Percentiles rank a stretch among this genome's conserved stretches.
phyloP scores from a whole-genome alignment of 805 yeast genomes.

The Pichia sporocuriosa region DNA sequence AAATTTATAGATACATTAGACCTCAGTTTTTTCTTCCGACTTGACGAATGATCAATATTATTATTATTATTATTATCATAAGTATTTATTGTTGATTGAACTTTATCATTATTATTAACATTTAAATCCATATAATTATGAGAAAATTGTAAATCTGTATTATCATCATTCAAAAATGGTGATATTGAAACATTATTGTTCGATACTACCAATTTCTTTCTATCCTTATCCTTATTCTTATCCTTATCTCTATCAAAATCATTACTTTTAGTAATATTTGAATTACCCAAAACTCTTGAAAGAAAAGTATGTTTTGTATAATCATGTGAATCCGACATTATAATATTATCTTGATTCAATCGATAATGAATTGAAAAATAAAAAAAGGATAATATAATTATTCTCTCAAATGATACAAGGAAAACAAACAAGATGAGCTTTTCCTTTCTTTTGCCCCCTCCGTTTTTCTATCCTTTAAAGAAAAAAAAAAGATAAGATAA shows the following conservation, averaged over 20 bases:
- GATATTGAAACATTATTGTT: conserved; percentile 17
- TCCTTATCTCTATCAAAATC: neutral
- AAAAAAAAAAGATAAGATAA: no score
- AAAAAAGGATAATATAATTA: no score
- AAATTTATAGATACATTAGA: conserved; percentile 21
- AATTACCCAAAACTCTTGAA: conserved; percentile 44
- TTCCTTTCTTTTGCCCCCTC: no score
- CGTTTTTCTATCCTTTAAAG: no score
- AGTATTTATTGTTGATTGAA: no score
- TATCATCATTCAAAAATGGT: conserved; percentile 28
- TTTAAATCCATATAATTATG: conserved; percentile 16
- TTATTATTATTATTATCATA: neutral
- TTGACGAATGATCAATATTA: no score
- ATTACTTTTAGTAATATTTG: neutral
- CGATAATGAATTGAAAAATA: no score
- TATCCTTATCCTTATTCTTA: conserved; percentile 9
- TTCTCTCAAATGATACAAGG: no score
- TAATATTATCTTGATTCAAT: neutral
- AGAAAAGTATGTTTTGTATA: conserved; percentile 45
- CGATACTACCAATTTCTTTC: conserved; percentile 25
- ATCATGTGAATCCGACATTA: conserved; percentile 4
- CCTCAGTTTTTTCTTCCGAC: conserved; percentile 15
- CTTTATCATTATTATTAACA: neutral
- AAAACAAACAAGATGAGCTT: no score
- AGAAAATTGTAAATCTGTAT: conserved; percentile 21